Conservation (phyloP, 1,284 basidiomycete species). For the Puccinia hordei region DNA sequence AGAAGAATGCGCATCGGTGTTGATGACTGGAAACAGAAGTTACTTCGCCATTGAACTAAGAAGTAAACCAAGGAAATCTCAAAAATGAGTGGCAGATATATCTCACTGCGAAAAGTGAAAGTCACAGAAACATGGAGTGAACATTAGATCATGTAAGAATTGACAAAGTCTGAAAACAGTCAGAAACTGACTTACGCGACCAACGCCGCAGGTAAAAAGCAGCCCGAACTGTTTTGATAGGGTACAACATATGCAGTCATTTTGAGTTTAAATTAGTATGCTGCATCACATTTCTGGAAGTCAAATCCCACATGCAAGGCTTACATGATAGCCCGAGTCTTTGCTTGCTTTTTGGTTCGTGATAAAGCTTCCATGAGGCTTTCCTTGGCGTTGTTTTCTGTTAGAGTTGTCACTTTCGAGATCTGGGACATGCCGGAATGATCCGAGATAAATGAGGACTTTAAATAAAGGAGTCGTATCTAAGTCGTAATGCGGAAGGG, state of each 20-base stretch:
- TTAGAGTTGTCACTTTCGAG: neutral
- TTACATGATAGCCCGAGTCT: conserved; percentile 18
- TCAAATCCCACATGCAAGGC: neutral
- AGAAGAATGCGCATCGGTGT: neutral
- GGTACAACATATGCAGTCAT: neutral
- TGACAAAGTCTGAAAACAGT: neutral
- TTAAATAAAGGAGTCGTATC: neutral
- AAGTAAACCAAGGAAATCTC: conserved; percentile 22
- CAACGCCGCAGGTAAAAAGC: conserved; percentile 18
- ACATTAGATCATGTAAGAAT: too few species aligned
- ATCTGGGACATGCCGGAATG: neutral
- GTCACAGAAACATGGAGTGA: too few species aligned
- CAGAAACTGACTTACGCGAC: conserved; percentile 19
- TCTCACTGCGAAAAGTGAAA: conserved; percentile 4
- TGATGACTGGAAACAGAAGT: neutral
- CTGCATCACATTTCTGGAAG: neutral
- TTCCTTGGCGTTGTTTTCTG: neutral
- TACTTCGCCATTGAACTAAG: conserved; percentile 16
- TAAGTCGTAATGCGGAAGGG: neutral
- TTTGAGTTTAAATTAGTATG: neutral
- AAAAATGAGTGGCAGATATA: conserved; percentile 19
- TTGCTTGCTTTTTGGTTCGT: conserved; percentile 1
- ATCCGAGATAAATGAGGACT: neutral
- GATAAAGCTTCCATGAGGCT: conserved; percentile 1
- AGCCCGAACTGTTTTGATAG: conserved; percentile 6